Evolutionary conservation across 2,329 filamentous ascomycete genomes (phyloP).

Genomic region (Trichophyton mentagrophytes): DNA sequence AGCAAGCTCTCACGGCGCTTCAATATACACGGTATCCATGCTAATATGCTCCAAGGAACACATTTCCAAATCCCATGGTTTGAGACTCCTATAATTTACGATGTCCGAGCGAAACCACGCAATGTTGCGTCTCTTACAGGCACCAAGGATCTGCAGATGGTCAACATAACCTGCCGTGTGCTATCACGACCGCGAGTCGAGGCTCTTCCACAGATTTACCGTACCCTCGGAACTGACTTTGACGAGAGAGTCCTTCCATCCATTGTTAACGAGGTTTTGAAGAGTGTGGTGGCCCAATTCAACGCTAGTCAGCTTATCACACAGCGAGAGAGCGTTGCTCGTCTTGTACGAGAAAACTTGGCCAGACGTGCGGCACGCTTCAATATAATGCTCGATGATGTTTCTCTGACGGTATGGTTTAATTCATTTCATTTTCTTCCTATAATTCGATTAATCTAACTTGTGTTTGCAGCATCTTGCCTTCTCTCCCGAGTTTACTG

Average conservation of each 20-base stretch:
- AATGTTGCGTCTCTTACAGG: slow-evolving; percentile 94
- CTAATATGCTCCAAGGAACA: slow-evolving; percentile 48
- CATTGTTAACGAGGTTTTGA: slow-evolving; percentile 96
- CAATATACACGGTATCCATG: background rate
- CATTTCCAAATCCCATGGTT: slow-evolving; percentile 94
- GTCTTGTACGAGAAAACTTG: slow-evolving; percentile 83
- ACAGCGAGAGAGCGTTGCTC: slow-evolving; percentile 91
- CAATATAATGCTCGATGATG: slow-evolving; percentile 95
- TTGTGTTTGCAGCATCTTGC: slow-evolving; percentile 46
- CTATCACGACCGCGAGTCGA: slow-evolving; percentile 80
- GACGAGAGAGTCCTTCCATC: slow-evolving; percentile 93
- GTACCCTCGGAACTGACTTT: slow-evolving; percentile 88
- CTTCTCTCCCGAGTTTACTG: slow-evolving; percentile 58
- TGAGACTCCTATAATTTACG: slow-evolving; percentile 91
- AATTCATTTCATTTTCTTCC: background rate
- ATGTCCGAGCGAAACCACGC: slow-evolving; percentile 92
- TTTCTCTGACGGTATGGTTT: slow-evolving; percentile 71
- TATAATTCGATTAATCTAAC: background rate
- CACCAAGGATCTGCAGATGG: slow-evolving; percentile 99
- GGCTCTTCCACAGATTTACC: slow-evolving; percentile 90
- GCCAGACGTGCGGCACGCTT: slow-evolving; percentile 83
- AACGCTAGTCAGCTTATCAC: slow-evolving; percentile 97
- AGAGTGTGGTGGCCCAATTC: slow-evolving; percentile 98
- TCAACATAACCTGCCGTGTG: slow-evolving; percentile 99
- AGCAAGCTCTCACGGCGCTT: background rate